Conservation (phyloP, 2,329 filamentous ascomycete genomes). For the Diplodia sapinea region DNA sequence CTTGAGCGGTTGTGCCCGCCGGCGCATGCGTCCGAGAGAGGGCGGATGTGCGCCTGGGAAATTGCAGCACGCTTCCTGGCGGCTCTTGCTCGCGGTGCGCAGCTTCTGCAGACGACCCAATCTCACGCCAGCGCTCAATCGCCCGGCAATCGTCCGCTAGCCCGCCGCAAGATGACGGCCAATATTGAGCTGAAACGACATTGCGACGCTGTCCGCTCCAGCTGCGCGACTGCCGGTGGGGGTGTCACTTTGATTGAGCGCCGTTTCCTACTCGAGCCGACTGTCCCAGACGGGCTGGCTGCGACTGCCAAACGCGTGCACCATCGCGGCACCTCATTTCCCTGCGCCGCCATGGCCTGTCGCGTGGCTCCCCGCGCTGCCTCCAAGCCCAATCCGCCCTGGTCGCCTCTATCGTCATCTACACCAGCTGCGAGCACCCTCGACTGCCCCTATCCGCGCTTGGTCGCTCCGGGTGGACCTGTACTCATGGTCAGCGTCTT, state of each 20-base stretch:
- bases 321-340: conserved; percentile 2
- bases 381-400: background rate
- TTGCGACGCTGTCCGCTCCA: conserved; percentile 14
- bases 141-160: background rate
- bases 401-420: background rate
- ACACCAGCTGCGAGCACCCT: background rate
- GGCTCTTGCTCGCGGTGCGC: background rate
- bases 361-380: conserved; percentile 1
- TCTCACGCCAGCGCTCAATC: background rate
- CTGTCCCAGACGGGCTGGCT: conserved; percentile 6
- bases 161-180: background rate
- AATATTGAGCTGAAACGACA: conserved; percentile 12
- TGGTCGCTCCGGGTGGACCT: background rate
- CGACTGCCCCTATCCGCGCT: conserved; percentile 6
- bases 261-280: conserved; percentile 12
- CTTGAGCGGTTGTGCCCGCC: conserved; percentile 26
- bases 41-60: conserved; percentile 27
- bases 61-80: conserved; percentile 25
- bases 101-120: background rate
- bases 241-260: conserved; percentile 16
- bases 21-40: conserved; percentile 25
- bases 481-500: conserved; percentile 20
- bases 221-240: background rate
- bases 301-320: background rate
- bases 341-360: background rate